These are phyloP conservation scores for Zarea fungicola DNA, from an alignment of 2,329 filamentous ascomycete species.

Conservation along the genomic window DNA sequence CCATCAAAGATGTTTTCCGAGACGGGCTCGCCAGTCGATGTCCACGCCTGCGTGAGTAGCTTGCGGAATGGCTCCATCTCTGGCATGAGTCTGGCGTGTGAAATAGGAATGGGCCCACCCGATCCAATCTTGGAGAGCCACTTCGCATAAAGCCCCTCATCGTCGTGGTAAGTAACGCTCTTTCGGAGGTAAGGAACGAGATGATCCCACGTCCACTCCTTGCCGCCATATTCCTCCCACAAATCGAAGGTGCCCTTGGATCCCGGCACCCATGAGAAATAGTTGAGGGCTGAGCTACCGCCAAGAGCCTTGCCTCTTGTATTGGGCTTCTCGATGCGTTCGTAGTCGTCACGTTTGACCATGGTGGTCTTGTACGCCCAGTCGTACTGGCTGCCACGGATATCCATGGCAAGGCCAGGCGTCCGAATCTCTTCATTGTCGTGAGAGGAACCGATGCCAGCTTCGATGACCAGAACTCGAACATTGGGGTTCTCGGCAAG, in stretches of 20 bases:
- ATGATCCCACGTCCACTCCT: slow-evolving; percentile 56
- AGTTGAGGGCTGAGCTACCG: slow-evolving; percentile 55
- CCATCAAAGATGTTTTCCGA: slow-evolving; percentile 53
- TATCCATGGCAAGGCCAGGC: slow-evolving; percentile 46
- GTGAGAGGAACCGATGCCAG: slow-evolving; percentile 42
- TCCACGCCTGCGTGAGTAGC: slow-evolving; percentile 46
- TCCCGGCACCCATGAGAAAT: slow-evolving; percentile 59
- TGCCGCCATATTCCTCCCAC: slow-evolving; percentile 66
- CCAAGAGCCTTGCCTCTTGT: slow-evolving; percentile 56
- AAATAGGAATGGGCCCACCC: slow-evolving; percentile 47
- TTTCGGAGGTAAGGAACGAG: slow-evolving; percentile 49
- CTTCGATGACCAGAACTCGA: slow-evolving; percentile 42
- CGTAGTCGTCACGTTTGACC: slow-evolving; percentile 54
- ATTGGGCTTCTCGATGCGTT: slow-evolving; percentile 58
- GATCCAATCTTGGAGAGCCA: slow-evolving; percentile 46
- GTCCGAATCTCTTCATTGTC: slow-evolving; percentile 48
- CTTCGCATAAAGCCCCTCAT: slow-evolving; percentile 37
- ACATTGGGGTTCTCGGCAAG: slow-evolving; percentile 33
- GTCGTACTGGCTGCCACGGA: slow-evolving; percentile 51
- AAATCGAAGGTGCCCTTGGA: slow-evolving; percentile 58
- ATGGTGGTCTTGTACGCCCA: slow-evolving; percentile 59
- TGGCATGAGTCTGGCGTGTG: slow-evolving; percentile 48
- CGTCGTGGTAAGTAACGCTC: slow-evolving; percentile 53
- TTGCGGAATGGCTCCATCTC: slow-evolving; percentile 48
- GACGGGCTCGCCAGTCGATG: slow-evolving; percentile 43